Percentiles rank a stretch among this genome's conserved stretches.
Conservation (phyloP, 306 rosid genomes). For the Cicer bijugum region DNA sequence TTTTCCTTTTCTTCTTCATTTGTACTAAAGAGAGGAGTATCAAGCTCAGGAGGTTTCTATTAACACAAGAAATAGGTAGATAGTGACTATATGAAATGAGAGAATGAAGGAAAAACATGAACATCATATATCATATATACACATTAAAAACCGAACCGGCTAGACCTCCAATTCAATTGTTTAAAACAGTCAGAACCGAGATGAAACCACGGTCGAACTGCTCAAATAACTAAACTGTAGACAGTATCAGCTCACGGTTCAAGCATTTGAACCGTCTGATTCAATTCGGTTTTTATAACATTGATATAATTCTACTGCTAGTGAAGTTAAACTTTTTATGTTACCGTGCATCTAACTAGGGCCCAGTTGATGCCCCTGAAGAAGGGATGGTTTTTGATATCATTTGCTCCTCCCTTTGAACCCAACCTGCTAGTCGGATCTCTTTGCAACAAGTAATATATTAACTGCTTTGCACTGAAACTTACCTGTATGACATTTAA, state of each 20-base stretch:
- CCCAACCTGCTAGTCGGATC: constrained; percentile 84
- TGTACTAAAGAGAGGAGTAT: constrained; percentile 59
- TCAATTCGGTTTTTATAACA: not conserved
- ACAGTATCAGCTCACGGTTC: not conserved
- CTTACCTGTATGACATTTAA: constrained; percentile 64
- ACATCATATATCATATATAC: not conserved
- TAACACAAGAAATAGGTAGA: not conserved
- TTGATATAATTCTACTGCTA: not conserved
- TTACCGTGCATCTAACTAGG: constrained; percentile 85
- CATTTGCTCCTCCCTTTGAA: constrained; percentile 79
- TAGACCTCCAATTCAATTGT: not conserved
- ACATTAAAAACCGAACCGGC: not conserved
- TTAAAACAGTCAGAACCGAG: not conserved
- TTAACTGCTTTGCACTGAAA: constrained; percentile 73
- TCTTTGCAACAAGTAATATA: constrained; percentile 70
- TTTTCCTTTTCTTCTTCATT: constrained; percentile 55
- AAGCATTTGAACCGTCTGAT: not conserved
- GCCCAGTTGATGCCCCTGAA: constrained; percentile 90
- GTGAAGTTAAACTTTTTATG: not conserved
- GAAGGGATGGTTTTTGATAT: constrained; percentile 82
- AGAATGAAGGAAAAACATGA: not conserved
- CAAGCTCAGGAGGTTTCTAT: constrained; percentile 82
- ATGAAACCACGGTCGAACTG: not conserved
- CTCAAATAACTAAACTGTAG: not conserved
- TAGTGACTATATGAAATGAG: constrained; percentile 17